Conservation (phyloP, 164 flowering plant species). For the Berberis thunbergii region DNA sequence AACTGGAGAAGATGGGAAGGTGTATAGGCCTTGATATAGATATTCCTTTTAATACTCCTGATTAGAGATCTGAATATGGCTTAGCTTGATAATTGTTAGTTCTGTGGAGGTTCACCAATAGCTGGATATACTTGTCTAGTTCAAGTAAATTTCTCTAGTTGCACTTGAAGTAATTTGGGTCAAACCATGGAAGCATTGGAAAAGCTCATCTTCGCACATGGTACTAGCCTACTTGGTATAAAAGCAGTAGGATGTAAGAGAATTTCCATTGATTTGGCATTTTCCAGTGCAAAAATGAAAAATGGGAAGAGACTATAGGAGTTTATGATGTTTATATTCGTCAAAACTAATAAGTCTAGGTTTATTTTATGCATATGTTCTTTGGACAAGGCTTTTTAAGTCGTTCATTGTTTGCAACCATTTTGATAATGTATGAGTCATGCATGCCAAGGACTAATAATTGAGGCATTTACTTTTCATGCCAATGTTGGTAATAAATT, state of each 20-base stretch:
- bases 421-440: background rate
- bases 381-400: background rate
- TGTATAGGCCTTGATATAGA: no score
- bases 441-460: background rate
- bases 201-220: background rate
- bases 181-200: background rate
- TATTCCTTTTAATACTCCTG: no score
- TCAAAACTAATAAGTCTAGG: no score
- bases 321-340: no score
- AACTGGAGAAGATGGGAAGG: no score
- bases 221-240: background rate
- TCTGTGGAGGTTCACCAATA: background rate
- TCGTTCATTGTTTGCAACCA: background rate
- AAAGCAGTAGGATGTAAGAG: no score
- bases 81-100: background rate
- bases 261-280: no score
- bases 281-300: no score
- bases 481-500: constrained; percentile 23
- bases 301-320: background rate
- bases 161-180: background rate
- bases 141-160: background rate
- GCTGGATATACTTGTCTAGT: background rate
- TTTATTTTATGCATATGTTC: no score
- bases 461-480: constrained; percentile 7
- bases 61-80: no score